A percentile compares a stretch with the other conserved stretches of the same genome.
These are phyloP conservation scores for Sphagnum contortum DNA, from an alignment of 225 moss, liverwort and hornwort species.

Conservation along the genomic window DNA sequence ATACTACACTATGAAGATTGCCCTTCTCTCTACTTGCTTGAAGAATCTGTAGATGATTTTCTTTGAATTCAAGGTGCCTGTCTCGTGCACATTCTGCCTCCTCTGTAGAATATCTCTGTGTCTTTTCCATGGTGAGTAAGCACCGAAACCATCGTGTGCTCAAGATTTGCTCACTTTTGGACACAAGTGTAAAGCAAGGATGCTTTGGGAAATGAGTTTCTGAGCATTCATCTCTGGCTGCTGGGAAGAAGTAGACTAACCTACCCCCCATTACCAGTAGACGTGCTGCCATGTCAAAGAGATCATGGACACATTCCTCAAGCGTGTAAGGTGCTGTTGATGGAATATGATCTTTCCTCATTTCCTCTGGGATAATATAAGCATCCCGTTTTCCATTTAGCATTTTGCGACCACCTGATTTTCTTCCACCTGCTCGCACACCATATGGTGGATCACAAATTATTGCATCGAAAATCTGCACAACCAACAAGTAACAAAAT, in stretches of 20 bases:
- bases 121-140: conserved; percentile 92
- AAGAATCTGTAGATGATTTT: conserved; percentile 61
- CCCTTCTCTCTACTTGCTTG: conserved; percentile 67
- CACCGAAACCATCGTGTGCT: conserved; percentile 90
- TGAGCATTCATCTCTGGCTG: conserved; percentile 76
- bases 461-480: conserved; percentile 85
- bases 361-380: conserved; percentile 68
- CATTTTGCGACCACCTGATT: conserved; percentile 95
- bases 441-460: conserved; percentile 98
- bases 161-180: conserved; percentile 84
- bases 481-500: background rate
- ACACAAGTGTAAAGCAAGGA: conserved; percentile 75
- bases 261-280: conserved; percentile 80
- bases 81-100: conserved; percentile 44
- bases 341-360: conserved; percentile 77
- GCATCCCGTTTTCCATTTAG: conserved; percentile 79
- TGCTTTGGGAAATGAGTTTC: conserved; percentile 72
- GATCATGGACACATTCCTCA: conserved; percentile 86
- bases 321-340: conserved; percentile 93
- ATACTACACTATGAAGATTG: conserved; percentile 71
- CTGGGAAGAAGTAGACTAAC: conserved; percentile 92
- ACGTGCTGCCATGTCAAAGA: conserved; percentile 76
- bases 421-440: conserved; percentile 89
- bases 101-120: conserved; percentile 43
- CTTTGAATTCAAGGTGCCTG: conserved; percentile 58